Conservation (phyloP, 208 protist species). For the Leishmania mexicana region DNA sequence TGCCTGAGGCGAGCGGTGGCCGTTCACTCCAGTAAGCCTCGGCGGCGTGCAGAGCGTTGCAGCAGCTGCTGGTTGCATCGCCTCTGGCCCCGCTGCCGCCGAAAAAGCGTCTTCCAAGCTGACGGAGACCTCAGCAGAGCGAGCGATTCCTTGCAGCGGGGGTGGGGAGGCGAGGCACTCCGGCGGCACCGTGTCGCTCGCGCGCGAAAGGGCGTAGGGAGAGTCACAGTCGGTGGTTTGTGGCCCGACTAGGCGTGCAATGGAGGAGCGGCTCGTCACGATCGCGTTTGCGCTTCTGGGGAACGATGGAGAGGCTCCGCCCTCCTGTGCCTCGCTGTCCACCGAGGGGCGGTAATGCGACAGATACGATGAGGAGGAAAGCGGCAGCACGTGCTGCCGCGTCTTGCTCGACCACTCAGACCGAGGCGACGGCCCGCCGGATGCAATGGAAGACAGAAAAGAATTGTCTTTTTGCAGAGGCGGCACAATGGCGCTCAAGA, state of each 20-base stretch:
- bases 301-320: background rate
- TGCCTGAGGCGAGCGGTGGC: background rate
- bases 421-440: constrained; percentile 13
- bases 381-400: constrained; percentile 5
- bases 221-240: background rate
- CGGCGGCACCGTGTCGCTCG: constrained; percentile 1
- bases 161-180: background rate
- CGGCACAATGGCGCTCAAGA: background rate
- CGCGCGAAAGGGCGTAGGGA: background rate
- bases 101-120: background rate
- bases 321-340: background rate
- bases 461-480: constrained; percentile 7
- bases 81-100: background rate
- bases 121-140: background rate
- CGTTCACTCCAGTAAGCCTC: background rate
- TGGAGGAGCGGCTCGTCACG: background rate
- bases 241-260: background rate
- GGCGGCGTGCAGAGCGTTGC: background rate
- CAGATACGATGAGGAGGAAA: background rate
- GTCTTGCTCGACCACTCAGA: constrained; percentile 21
- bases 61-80: background rate
- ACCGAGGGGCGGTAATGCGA: background rate
- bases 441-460: constrained; percentile 15
- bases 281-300: background rate
- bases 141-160: background rate